phyloP scores from a whole-genome alignment of 2,329 filamentous ascomycete genomes.

The Fusarium sp. region DNA sequence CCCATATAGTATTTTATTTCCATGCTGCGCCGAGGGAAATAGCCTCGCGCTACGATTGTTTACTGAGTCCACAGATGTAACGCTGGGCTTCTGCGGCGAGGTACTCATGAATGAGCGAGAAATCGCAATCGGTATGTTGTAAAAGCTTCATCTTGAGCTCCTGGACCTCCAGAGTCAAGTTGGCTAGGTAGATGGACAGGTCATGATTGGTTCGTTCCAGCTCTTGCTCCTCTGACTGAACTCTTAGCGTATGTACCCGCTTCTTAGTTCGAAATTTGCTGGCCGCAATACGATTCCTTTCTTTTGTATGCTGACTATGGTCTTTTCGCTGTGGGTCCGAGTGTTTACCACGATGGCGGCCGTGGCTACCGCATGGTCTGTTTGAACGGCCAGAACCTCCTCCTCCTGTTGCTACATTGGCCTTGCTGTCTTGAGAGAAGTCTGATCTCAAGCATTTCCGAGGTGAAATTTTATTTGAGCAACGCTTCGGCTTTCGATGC shows the following conservation, averaged over 20 bases:
- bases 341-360: background rate
- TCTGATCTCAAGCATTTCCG: background rate
- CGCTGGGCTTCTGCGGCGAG: constrained; percentile 25
- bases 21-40: too few relatives aligned
- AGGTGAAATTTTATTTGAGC: background rate
- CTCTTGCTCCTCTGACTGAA: constrained; percentile 20
- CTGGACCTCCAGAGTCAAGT: constrained; percentile 32
- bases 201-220: constrained; percentile 28
- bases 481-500: background rate
- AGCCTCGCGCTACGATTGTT: background rate
- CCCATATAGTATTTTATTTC: too few relatives aligned
- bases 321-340: background rate
- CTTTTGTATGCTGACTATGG: background rate
- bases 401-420: background rate
- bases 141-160: constrained; percentile 39
- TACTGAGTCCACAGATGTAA: constrained; percentile 9
- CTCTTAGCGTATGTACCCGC: constrained; percentile 14
- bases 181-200: constrained; percentile 18
- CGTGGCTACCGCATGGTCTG: background rate
- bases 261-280: constrained; percentile 13
- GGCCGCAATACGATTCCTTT: constrained; percentile 24
- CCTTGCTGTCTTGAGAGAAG: background rate
- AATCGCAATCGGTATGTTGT: constrained; percentile 2
- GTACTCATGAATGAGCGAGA: constrained; percentile 34
- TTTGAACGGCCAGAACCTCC: background rate